Percentiles rank a stretch among this genome's conserved stretches.
Conservation (phyloP, 2,329 filamentous ascomycete genomes). For the Fusarium brachygibbosum region DNA sequence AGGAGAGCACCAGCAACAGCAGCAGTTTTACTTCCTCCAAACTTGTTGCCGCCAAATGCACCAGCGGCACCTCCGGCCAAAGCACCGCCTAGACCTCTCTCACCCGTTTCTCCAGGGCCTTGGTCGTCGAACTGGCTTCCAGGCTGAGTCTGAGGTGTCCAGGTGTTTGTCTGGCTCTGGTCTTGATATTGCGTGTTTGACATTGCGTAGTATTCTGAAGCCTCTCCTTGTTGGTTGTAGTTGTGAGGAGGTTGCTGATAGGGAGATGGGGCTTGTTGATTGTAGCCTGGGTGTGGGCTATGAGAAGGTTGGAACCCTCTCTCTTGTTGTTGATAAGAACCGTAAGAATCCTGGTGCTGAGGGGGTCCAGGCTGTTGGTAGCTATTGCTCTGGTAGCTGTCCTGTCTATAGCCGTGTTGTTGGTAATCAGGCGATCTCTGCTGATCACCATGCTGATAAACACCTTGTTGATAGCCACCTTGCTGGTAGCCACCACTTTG, state of each 20-base stretch:
- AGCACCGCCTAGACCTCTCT: not conserved
- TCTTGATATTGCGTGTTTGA: not conserved
- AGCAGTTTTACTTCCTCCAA: conserved; percentile 3
- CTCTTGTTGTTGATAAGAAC: not conserved
- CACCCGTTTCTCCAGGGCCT: not conserved
- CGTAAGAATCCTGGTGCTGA: not conserved
- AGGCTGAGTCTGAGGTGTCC: not conserved
- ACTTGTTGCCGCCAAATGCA: not conserved
- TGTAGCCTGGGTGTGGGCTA: not conserved
- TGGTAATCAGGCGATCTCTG: not conserved
- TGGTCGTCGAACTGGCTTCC: not conserved
- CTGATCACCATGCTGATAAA: not conserved
- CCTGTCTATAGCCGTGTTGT: not conserved
- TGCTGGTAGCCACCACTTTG: not conserved
- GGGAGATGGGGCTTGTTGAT: not conserved
- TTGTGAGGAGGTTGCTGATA: not conserved
- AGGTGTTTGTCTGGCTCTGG: not conserved
- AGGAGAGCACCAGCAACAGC: not conserved
- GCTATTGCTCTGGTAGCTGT: not conserved
- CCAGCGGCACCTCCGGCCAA: conserved; percentile 1
- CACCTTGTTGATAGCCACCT: not conserved
- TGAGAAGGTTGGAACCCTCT: not conserved
- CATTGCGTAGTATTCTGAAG: not conserved
- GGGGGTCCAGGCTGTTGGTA: not conserved
- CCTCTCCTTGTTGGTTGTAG: not conserved